Evolutionary conservation across 768 basidiomycete genomes (phyloP), one percentile per base, ranked within the genome.

Genomic region (Lactarius vividus): DNA sequence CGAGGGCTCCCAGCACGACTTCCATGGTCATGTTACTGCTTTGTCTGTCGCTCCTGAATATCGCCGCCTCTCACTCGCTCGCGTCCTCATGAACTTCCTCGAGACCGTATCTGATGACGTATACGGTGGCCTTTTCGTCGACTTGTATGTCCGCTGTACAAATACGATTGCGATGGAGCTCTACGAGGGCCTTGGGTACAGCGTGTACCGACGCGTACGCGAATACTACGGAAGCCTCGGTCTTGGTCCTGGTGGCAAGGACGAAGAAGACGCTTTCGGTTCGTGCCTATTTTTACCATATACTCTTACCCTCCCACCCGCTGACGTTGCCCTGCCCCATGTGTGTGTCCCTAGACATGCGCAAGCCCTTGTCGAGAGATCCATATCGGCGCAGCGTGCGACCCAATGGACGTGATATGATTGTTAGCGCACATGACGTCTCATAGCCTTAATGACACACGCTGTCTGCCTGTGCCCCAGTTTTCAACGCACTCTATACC

Each of bases 21-120:
- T 91, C 87, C 94, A 95, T 72, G 96, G 94, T 0, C 97, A 98
- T 73, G 88, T 98, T 72, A 98, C 96, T 0, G 96, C 96, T 0
- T 80, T 99, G 58, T 94, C 95, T 6, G 94, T 99, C 62, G 91
- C 95, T 0, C 97, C 97, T 15, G 88, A 92, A 72, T 97, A 93
- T 76, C 90, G 97, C 49, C 88, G 92, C 3, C 84, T 98, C 3
- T 86, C 87, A 1, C 87, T 98, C 54, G 96, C 94, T 0, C 85
- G 87, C 71, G 87, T 85, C 74, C 89, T 98, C 85, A 93, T 96
- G 86, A 74, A 80, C 68, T 81, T 91, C 57, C 88, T 99, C 54
- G 96, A 98, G 75, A 81, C 84, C 71, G 88, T 94, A 9, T 93
- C 92, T 1, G 89, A 95, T 74, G 83, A 87, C 65, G 82, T 82